Evolutionary conservation across 2,329 filamentous ascomycete genomes (phyloP).

Genomic region (Fusarium mundagurra): DNA sequence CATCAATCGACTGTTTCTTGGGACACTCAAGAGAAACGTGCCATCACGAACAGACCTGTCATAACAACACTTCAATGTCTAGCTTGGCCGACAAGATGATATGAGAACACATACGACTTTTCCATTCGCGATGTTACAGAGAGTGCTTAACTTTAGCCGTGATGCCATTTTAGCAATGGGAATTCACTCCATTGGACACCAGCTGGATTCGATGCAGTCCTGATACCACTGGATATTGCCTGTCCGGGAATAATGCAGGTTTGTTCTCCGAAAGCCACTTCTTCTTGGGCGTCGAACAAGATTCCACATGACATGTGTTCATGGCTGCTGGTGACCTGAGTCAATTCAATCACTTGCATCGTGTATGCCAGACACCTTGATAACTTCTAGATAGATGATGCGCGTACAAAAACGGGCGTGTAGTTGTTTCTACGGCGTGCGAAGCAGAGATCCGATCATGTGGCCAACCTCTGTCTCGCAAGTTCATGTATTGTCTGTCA

Average conservation of each 20-base stretch:
- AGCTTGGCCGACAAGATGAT: slow-evolving; percentile 21
- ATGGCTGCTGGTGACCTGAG: not conserved
- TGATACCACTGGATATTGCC: not conserved
- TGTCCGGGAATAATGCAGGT: slow-evolving; percentile 3
- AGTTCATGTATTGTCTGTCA: not conserved
- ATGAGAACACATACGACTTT: slow-evolving; percentile 11
- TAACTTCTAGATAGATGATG: not conserved
- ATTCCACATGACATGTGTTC: slow-evolving; percentile 3
- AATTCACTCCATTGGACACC: not conserved
- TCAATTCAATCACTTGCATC: not conserved
- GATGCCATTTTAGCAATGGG: slow-evolving; percentile 15
- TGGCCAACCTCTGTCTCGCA: not conserved
- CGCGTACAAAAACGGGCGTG: not conserved
- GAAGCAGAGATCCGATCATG: not conserved
- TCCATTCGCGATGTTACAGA: not conserved
- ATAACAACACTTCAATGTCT: slow-evolving; percentile 8
- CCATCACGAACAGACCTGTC: slow-evolving; percentile 36
- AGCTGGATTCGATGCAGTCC: not conserved
- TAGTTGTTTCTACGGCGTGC: not conserved
- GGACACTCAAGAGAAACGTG: slow-evolving; percentile 25
- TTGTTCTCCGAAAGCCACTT: not conserved
- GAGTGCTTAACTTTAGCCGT: not conserved
- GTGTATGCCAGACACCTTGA: not conserved
- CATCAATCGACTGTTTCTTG: slow-evolving; percentile 38
- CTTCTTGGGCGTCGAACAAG: not conserved